Evolutionary conservation across 345 rosid genomes (phyloP), one percentile per base, ranked within the genome.

Genomic region (Acer yangbiense): DNA sequence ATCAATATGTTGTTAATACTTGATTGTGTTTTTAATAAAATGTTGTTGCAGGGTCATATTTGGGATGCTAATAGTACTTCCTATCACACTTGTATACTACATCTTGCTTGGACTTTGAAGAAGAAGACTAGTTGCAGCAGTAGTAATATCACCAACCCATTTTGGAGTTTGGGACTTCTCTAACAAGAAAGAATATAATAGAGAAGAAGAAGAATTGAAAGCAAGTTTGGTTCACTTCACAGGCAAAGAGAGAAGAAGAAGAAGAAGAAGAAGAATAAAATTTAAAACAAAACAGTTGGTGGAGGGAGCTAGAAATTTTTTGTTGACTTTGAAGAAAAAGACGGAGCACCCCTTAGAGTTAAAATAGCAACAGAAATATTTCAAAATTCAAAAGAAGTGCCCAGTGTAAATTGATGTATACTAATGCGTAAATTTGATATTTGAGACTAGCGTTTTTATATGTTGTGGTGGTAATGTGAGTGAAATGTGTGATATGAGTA

Each of bases 61-160:
- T 74, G 91, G 91, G 78, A 86, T 88, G 91, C 78, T 88, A 52
- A 70, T 88, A 65, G 91, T 89, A 32, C 84, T 88, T 21, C 91
- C 91, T 1, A 80, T 86, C 54, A 88, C 91, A 12, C 82, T 88
- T 62, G 85, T 86, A 48, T 88, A 88, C 83, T 88, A 86, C 79
- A 85, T 86, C 48, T 77, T 86, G 73, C 83, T 88, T 12, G 87
- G 85, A 58, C 86, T 84, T 41, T 85, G 87, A 88, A 72, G 83
- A 88, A 72, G 83, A 21, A n/a, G 17, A 60, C 3, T 69, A 74
- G 57, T 65, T 55, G n/a, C 2, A 10, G n/a, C 0, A 16, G 63
- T 18, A 43, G 46, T 43, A 69, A 58, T 25, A 18, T 39, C 41
- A 32, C 41, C 46, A 43, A 61, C 75, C 78, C 83, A 65, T 69